Evolutionary conservation across 1,284 basidiomycete genomes (phyloP).

Genomic region (Trichosporon coremiiforme): DNA sequence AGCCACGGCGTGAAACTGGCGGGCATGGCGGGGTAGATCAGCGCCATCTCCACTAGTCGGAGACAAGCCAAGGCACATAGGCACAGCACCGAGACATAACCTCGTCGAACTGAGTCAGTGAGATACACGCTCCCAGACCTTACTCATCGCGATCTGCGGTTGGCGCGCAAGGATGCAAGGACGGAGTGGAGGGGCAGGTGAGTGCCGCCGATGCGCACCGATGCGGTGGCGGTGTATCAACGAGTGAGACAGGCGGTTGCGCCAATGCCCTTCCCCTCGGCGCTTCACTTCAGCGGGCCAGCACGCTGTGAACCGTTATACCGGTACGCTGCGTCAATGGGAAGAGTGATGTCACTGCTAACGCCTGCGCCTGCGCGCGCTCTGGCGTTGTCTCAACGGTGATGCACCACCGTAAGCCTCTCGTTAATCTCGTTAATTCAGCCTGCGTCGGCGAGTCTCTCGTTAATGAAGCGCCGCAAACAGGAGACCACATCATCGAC

Average conservation of each 20-base stretch:
- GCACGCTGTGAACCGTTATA: too few relatives aligned
- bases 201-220: too few relatives aligned
- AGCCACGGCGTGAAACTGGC: background rate
- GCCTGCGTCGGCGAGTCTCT: background rate
- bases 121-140: background rate
- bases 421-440: background rate
- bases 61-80: background rate
- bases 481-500: too few relatives aligned
- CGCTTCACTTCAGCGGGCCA: too few relatives aligned
- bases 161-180: too few relatives aligned
- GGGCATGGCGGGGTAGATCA: background rate
- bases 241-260: too few relatives aligned
- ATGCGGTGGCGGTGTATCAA: too few relatives aligned
- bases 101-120: background rate
- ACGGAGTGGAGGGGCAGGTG: too few relatives aligned
- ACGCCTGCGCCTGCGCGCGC: too few relatives aligned
- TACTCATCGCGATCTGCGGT: slow-evolving; percentile 1
- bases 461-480: background rate
- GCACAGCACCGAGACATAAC: background rate
- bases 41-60: background rate
- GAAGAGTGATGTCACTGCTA: too few relatives aligned
- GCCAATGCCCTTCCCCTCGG: too few relatives aligned
- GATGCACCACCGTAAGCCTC: background rate
- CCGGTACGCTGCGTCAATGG: too few relatives aligned
- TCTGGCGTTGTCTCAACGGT: background rate